Evolutionary conservation across 192 early-diverging fungal genomes (phyloP), one percentile per base, ranked within the genome.

Genomic region (Cladochytrium replicatum): DNA sequence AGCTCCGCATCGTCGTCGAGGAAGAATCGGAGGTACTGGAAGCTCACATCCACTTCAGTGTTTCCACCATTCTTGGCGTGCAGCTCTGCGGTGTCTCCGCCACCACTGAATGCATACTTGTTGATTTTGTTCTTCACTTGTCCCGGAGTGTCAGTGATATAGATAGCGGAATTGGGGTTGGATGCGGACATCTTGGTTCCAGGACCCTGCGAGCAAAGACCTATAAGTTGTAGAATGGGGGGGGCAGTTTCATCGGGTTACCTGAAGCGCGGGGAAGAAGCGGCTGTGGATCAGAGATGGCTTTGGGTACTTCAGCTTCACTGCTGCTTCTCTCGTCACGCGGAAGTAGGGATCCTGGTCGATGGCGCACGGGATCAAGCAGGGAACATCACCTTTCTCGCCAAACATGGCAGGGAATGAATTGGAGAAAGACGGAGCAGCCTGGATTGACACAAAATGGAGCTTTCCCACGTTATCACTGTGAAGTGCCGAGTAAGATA

Each of bases 301-400:
- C 61, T 99, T 99, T 29, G 85, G 91, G 71, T 93, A 93, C 75
- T 96, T 96, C 29, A 99, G 76, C 41, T 73, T 82, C 48, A 74
- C 75, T 11, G 91, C 84, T 3, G 93, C 90, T 67, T 99, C 95
- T 49, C 95, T 81, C 0, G 95, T 95, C 38, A 99, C 68, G 4
- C 95, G 81, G 79, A 99, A 99, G 70, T 99, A 99, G 41, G 95
- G 95, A 59, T 99, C 95, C 66, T 98, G 95, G 63, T 99, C 95
- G 60, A 99, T 93, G 37, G 90, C 93, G 57, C 92, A 96, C 21
- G 95, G 95, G 54, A 99, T 96, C 69, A 99, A 69, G 61, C 88
- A 91, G 3, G 95, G 93, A 52, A 96, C 83, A 55, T 99, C 90
- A 1, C 63, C 67, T 55, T 85, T 86, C 17, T 58, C 57, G 24